phyloP scores from a whole-genome alignment of 1,284 basidiomycete genomes.

The Ustilago tritici region DNA sequence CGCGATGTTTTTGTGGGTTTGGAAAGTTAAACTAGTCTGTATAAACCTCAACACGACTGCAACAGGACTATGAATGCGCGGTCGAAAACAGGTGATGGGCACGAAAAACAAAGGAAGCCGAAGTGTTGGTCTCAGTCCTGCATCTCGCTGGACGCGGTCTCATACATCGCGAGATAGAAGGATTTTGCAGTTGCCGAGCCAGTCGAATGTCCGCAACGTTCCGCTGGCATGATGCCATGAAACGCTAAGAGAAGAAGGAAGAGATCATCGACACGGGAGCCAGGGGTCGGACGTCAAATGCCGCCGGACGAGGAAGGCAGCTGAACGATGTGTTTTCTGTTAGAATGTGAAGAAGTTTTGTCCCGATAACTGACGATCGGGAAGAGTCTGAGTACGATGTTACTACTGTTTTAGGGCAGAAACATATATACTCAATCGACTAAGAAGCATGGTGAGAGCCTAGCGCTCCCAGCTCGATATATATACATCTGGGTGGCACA shows the following conservation, averaged over 20 bases:
- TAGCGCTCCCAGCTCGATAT: no score
- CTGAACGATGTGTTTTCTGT: not conserved
- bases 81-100: not conserved
- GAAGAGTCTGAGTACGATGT: no score
- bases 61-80: not conserved
- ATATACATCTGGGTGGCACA: no score
- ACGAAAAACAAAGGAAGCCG: not conserved
- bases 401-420: no score
- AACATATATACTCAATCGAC: no score
- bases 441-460: no score
- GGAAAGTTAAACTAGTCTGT: no score
- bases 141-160: not conserved
- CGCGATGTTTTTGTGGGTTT: no score
- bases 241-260: not conserved
- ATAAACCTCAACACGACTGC: no score
- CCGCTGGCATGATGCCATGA: not conserved
- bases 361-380: no score
- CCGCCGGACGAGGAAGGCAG: slow-evolving; percentile 6
- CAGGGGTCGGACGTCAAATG: not conserved
- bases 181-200: not conserved
- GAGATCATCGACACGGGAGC: not conserved
- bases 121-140: slow-evolving; percentile 3
- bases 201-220: not conserved
- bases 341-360: no score
- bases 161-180: not conserved